Evolutionary conservation across 768 basidiomycete species (phyloP).

Genomic region (Pleurotus djamor): DNA sequence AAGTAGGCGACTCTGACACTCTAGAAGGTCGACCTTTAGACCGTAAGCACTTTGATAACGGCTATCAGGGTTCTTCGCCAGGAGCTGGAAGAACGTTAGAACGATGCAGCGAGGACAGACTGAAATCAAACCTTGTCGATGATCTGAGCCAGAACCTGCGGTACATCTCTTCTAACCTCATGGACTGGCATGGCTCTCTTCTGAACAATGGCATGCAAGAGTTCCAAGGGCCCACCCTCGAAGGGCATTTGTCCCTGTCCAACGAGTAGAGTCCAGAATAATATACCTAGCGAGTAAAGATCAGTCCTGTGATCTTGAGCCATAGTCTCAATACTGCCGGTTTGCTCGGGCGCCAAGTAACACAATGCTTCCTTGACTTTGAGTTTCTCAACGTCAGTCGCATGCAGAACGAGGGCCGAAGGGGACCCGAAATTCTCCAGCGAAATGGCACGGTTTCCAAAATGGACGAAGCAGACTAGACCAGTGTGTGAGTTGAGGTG

Average conservation of each 20-base stretch:
- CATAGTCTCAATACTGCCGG: conserved; percentile 69
- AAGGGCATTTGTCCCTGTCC: conserved; percentile 65
- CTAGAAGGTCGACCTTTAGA: conserved; percentile 62
- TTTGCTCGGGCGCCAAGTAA: conserved; percentile 77
- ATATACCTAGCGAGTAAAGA: conserved; percentile 68
- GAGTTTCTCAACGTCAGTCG: conserved; percentile 59
- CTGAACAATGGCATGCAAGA: conserved; percentile 70
- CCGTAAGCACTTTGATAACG: conserved; percentile 76
- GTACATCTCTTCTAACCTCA: conserved; percentile 70
- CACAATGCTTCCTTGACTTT: conserved; percentile 76
- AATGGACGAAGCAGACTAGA: conserved; percentile 69
- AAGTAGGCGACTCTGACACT: conserved; percentile 65
- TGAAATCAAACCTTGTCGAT: conserved; percentile 54
- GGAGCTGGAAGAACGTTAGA: conserved; percentile 35
- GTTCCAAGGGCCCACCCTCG: conserved; percentile 58
- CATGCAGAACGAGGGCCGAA: conserved; percentile 62
- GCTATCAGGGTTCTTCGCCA: conserved; percentile 64
- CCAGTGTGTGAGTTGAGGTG: conserved; percentile 71
- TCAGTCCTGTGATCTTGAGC: conserved; percentile 74
- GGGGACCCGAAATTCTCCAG: conserved; percentile 72
- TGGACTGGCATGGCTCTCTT: conserved; percentile 75
- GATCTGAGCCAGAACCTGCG: conserved; percentile 67
- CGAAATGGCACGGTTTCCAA: conserved; percentile 72
- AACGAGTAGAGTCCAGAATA: conserved; percentile 76
- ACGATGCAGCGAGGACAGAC: conserved; percentile 6